Conservation (phyloP, 1,139 yeast species). For the Meyerozyma athensensis region DNA sequence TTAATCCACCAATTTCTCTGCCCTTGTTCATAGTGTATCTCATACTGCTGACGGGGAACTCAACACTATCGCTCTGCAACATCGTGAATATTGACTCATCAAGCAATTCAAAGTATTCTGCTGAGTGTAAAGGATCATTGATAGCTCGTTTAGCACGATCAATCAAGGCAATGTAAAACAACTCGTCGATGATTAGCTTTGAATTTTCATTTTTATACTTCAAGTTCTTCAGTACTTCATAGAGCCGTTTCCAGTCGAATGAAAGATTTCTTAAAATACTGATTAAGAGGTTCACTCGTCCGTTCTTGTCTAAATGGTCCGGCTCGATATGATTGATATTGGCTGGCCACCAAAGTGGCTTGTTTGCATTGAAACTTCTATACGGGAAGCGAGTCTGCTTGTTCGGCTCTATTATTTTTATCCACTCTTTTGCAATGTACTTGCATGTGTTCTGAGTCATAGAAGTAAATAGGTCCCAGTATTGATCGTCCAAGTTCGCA, state of each 20-base stretch:
- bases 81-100: background rate
- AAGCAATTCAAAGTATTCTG: background rate
- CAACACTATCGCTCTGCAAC: background rate
- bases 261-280: conserved; percentile 31
- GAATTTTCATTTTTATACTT: background rate
- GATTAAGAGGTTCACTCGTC: conserved; percentile 47
- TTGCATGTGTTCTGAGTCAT: conserved; percentile 55
- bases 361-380: conserved; percentile 41
- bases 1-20: background rate
- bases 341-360: conserved; percentile 72
- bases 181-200: background rate
- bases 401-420: conserved; percentile 57
- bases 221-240: background rate
- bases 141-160: conserved; percentile 1
- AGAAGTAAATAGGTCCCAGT: conserved; percentile 9
- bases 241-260: conserved; percentile 11
- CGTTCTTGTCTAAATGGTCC: conserved; percentile 60
- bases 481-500: conserved; percentile 6
- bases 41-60: background rate
- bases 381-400: conserved; percentile 66
- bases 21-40: background rate
- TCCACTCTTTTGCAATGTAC: conserved; percentile 62
- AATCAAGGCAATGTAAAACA: background rate
- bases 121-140: background rate
- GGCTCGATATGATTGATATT: conserved; percentile 63